phyloP scores from a whole-genome alignment of 2,329 filamentous ascomycete species.

The Xylariales sp. region DNA sequence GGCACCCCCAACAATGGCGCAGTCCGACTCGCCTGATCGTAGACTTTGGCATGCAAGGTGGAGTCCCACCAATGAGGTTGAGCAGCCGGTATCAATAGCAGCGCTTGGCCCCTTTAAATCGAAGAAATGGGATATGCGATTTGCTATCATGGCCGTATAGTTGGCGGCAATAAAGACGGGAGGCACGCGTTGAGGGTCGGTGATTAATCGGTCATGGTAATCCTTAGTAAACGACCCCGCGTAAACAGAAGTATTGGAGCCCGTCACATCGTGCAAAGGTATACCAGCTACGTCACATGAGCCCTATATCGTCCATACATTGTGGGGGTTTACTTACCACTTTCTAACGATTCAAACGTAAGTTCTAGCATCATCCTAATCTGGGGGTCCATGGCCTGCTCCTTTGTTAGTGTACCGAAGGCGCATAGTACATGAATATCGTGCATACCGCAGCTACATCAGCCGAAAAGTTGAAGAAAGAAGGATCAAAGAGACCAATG shows the following conservation, averaged over 20 bases:
- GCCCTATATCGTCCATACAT: not conserved
- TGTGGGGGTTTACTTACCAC: slow-evolving; percentile 39
- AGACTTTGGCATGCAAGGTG: slow-evolving; percentile 24
- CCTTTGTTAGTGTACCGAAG: not conserved
- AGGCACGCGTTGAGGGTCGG: slow-evolving; percentile 6
- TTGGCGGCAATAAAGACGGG: slow-evolving; percentile 6
- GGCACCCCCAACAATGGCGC: slow-evolving; percentile 20
- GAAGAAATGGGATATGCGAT: slow-evolving; percentile 28
- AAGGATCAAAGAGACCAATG: slow-evolving; percentile 50
- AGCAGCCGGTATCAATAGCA: slow-evolving; percentile 29
- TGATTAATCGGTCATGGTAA: slow-evolving; percentile 17
- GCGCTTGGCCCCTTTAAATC: slow-evolving; percentile 28
- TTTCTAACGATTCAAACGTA: slow-evolving; percentile 50
- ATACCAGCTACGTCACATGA: slow-evolving; percentile 25
- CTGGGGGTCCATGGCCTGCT: slow-evolving; percentile 51
- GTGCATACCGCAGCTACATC: slow-evolving; percentile 41
- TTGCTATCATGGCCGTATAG: slow-evolving; percentile 26
- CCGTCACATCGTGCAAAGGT: slow-evolving; percentile 25
- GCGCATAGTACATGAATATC: not conserved
- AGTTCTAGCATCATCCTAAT: slow-evolving; percentile 49
- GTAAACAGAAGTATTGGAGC: slow-evolving; percentile 34
- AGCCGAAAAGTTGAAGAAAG: slow-evolving; percentile 52
- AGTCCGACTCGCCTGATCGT: slow-evolving; percentile 17
- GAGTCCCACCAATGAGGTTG: slow-evolving; percentile 16
- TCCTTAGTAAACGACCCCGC: slow-evolving; percentile 28